Evolutionary conservation across 805 yeast species (phyloP).

Genomic region (Starmerella asiatica): DNA sequence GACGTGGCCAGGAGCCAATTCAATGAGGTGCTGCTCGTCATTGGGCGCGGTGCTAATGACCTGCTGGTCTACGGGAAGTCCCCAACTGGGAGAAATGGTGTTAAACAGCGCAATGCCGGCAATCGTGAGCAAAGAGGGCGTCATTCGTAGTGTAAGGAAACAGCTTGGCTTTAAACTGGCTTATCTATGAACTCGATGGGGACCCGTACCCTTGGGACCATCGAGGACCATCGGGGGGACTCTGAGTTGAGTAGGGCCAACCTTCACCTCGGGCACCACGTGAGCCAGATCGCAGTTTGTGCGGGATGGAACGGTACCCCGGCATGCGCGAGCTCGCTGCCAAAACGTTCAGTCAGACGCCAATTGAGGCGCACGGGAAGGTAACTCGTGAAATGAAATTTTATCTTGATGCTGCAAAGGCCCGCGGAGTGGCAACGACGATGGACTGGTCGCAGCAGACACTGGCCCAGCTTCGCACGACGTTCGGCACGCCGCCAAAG

Average conservation of each 20-base stretch:
- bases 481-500: constrained; percentile 4
- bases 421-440: constrained; percentile 7
- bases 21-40: constrained; percentile 11
- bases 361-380: constrained; percentile 6
- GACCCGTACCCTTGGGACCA: too few species aligned
- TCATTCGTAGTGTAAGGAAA: too few species aligned
- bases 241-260: too few species aligned
- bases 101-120: too few species aligned
- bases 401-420: constrained; percentile 8
- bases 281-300: too few species aligned
- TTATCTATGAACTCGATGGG: too few species aligned
- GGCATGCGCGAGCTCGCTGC: constrained; percentile 15
- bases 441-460: constrained; percentile 12
- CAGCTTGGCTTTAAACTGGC: too few species aligned
- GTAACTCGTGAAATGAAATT: constrained; percentile 5
- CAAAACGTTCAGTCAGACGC: constrained; percentile 2
- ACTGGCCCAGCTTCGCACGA: background rate
- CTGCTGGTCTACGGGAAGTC: constrained; percentile 8
- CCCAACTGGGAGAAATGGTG: too few species aligned
- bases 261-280: too few species aligned
- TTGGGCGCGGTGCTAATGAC: background rate
- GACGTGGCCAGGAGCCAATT: constrained; percentile 17
- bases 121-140: too few species aligned
- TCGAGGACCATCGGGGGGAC: too few species aligned
- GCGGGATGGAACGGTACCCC: constrained; percentile 9